Evolutionary conservation across 495 filamentous ascomycete genomes (phyloP), one percentile per base, ranked within the genome.

Genomic region (Glonium stellatum): DNA sequence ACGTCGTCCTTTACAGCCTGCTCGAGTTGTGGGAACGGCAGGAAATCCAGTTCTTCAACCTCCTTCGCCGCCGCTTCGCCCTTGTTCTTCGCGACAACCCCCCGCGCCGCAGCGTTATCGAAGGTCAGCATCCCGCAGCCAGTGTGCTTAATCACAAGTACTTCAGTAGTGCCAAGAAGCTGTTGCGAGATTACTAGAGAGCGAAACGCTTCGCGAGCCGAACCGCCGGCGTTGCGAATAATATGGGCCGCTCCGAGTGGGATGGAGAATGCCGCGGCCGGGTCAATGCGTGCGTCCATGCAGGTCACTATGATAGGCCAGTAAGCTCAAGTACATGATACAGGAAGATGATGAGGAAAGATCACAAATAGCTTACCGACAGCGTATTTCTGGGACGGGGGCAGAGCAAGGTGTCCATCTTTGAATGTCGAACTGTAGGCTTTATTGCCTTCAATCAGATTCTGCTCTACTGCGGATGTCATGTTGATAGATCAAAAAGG

Each of bases 111-210:
- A 57, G 80, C 78, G 58, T 92, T 88, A 4, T 77, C 78, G 65
- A 92, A 95, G 0, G 83, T 89, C 42, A 91, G 66, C 90, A 93
- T 93, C 27, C 89, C 89, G 65, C 89, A 95, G 5, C 84, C 86
- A 5, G 81, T 85, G 54, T 95, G 88, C 73, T 95, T 92, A 58
- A 95, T 75, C 21, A 95, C 64, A 27, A 92, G 64, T 35, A 95
- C 83, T 67, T 90, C 88, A 0, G 75, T 77, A 0, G 89, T 96
- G n/a, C 84, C 87, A 8, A 95, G 80, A 4, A 92, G 76, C 70
- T 95, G 89, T 76, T 95, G 77, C 4, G 85, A 89, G 64, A 95
- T 90, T 39, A 91, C 75, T 60, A 95, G 78, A 37, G 82, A 86
- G 54, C 89, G 83, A 0, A 92, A 75, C 1, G 84, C 87, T 44